Base-by-base conservation (phyloP, 768 basidiomycete genomes). In the Lentinula guzmanii region DNA sequence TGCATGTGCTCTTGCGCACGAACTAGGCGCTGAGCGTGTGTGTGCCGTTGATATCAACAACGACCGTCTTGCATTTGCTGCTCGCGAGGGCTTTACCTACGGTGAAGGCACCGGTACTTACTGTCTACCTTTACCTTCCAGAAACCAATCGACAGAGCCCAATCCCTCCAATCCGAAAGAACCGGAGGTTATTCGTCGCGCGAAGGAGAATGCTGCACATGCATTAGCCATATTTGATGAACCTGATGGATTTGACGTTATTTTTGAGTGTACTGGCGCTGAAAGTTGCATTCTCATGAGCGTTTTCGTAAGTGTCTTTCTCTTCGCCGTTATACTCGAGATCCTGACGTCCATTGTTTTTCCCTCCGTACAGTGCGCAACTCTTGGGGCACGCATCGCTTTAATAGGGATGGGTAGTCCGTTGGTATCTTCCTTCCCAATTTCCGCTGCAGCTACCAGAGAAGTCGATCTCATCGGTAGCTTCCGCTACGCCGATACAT, bases 401-500 rank as follows among this genome's bases (percentile, higher is more conserved):
- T 90, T 94, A 68, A 86, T 98, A 65, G 96, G 96, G 21, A 98
- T 98, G 96, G 96, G 96, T 66, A 85, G 93, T 15, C 84, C 88
- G 62, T 89, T 87, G 67, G 84, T 89, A 15, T 52, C 59, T 61
- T 79, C 82, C 64, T 79, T 97, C 58, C 96, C 96, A n/a, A 81
- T 95, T 61, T 88, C 89, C 46, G 80, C 83, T 33, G 91, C 94
- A 43, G 89, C 92, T 15, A 73, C 87, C 61, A 87, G 95, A 56
- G 95, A 97, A 74, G 92, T 98, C 62, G 94, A 98, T 73, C 86
- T 98, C 68, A 84, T 86, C 63, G 95, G 95, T 65, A 91, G 90
- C 41, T 97, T 97, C 82, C 84, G 92, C 35, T 95, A 95, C 68
- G 88, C 89, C 62, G 86, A 93, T 76, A 95, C 93, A 9, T 98